A percentile compares a stretch with the other conserved stretches of the same genome.
Evolutionary conservation across 768 basidiomycete genomes (phyloP).

Genomic region (Pseudohyphozyma bogoriensis): DNA sequence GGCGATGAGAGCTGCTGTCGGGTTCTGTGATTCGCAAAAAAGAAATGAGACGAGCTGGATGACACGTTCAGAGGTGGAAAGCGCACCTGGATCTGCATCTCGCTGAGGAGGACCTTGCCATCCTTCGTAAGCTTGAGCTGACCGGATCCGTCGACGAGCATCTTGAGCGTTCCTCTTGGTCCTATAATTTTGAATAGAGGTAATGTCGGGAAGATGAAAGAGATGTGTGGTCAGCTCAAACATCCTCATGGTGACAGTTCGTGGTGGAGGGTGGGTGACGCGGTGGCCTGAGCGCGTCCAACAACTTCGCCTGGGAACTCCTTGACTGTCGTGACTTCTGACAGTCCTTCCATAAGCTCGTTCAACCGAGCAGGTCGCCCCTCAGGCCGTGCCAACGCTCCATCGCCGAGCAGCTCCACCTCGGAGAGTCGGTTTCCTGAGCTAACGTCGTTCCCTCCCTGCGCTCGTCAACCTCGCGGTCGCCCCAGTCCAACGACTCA

Average conservation of each 20-base stretch:
- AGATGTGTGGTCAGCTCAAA: not conserved
- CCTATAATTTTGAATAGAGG: too few relatives aligned
- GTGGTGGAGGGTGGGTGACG: not conserved
- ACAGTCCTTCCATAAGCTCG: too few relatives aligned
- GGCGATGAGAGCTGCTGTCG: constrained; percentile 98
- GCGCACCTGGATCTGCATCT: constrained; percentile 80
- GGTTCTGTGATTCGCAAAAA: constrained; percentile 47
- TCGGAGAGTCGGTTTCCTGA: too few relatives aligned
- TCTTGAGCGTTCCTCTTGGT: constrained; percentile 93
- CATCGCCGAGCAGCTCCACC: too few relatives aligned
- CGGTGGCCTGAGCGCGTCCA: too few relatives aligned
- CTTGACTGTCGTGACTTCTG: too few relatives aligned
- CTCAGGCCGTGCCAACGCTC: too few relatives aligned
- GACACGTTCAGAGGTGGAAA: not conserved
- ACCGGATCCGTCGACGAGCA: constrained; percentile 96
- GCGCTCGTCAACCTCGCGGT: not conserved
- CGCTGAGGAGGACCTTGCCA: constrained; percentile 92
- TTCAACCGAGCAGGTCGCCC: not conserved
- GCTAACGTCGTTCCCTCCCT: not conserved
- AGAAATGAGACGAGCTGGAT: not conserved
- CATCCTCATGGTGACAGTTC: not conserved
- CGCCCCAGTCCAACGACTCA: not conserved
- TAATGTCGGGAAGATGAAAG: not conserved
- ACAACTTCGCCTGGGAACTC: too few relatives aligned
- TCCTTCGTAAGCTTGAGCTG: constrained; percentile 99